Evolutionary conservation across 2,329 filamentous ascomycete genomes (phyloP).

Genomic region (Aspergillus aculeatus): DNA sequence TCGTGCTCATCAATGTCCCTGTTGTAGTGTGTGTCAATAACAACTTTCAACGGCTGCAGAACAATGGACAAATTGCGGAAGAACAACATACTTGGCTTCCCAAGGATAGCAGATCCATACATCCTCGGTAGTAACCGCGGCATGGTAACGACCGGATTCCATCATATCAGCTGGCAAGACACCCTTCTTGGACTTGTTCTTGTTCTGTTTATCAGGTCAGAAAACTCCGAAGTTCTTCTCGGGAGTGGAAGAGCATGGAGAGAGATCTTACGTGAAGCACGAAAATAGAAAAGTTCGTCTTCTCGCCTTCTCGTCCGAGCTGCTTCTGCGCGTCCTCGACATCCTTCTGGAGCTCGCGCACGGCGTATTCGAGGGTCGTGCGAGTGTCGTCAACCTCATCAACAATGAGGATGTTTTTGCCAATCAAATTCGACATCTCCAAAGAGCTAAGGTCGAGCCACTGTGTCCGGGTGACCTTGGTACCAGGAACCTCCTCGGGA

Average conservation of each 20-base stretch:
- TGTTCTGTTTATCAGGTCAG: constrained; percentile 63
- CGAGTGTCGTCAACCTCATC: constrained; percentile 96
- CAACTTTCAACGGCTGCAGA: neutral
- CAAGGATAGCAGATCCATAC: constrained; percentile 99
- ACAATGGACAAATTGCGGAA: neutral
- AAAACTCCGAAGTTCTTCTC: neutral
- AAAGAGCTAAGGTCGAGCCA: constrained; percentile 90
- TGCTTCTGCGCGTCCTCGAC: constrained; percentile 76
- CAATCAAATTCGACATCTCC: constrained; percentile 83
- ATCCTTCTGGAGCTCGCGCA: constrained; percentile 91
- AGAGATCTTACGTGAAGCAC: constrained; percentile 73
- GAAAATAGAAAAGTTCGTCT: constrained; percentile 90
- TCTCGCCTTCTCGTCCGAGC: constrained; percentile 65
- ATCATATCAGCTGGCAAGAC: constrained; percentile 76
- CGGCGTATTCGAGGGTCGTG: constrained; percentile 90
- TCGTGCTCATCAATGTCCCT: constrained; percentile 92
- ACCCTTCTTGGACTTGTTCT: constrained; percentile 96
- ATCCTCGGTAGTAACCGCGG: constrained; percentile 84
- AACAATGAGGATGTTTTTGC: constrained; percentile 88
- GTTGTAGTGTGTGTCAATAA: constrained; percentile 23
- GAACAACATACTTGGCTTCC: constrained; percentile 70
- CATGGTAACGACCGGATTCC: constrained; percentile 70
- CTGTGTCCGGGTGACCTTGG: constrained; percentile 94
- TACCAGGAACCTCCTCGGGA: constrained; percentile 75
- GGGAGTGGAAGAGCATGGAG: neutral